Evolutionary conservation across 257 asterid genomes (phyloP), one percentile per base, ranked within the genome.

Genomic region (Nicotiana undulata): DNA sequence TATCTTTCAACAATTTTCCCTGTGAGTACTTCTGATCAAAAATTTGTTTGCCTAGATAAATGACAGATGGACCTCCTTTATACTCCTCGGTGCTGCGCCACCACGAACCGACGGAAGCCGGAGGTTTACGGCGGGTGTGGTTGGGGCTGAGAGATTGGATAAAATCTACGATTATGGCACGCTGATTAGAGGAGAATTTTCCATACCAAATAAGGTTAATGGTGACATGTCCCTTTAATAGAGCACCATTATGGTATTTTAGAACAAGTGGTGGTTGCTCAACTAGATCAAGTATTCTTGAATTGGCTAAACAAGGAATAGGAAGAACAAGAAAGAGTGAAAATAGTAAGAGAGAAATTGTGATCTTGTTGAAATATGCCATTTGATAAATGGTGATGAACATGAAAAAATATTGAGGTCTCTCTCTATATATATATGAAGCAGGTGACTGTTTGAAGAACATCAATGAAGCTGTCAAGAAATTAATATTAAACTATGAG

Each of bases 121-220:
- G 90, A 59, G 34, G 61, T 84, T 3, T 24, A 4, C 2, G 67
- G 29, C 26, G 75, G 9, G 20, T 31, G 52, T 1, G 75, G 3
- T 53, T 15, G 0, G 84, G 68, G 80, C 29, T 77, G 0, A 85
- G 72, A 0, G 90, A 88, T 13, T 84, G 87, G 7, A 88, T 31
- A 49, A 85, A 88, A 17, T 88, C 89, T 1, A 85, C 72, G 28
- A 88, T 44, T 26, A 88, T 82, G 9, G 90, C 77, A 10, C 86
- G 80, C 63, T 88, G 89, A 29, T 4, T 13, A 1, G 90, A 87
- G 2, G 87, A 79, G 34, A 88, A 85, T 16, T 86, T 63, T 7
- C 90, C 90, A 11, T 88, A 88, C 90, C 90, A 88, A 49, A 85
- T 81, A 28, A 88, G 86, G 52, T 88, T 88, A 9, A 85, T 82